These are phyloP conservation scores for Dimargaris cristalligena DNA, from an alignment of 192 early-diverging fungal species.

Conservation along the genomic window DNA sequence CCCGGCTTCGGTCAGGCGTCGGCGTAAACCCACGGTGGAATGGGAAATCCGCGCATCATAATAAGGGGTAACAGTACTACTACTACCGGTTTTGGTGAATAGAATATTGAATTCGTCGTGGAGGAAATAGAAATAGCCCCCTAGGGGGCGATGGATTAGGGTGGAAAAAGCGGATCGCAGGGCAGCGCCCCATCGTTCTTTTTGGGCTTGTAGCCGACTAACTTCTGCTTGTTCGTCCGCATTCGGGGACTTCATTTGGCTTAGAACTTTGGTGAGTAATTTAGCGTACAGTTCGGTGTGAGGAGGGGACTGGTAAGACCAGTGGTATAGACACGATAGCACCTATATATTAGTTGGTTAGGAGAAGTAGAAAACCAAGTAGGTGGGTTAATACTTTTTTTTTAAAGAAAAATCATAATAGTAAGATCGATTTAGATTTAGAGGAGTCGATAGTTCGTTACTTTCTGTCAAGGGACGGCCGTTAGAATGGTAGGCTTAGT, in stretches of 20 bases:
- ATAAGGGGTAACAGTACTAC: background rate
- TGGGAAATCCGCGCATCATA: background rate
- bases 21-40: background rate
- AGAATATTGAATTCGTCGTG: background rate
- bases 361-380: too few relatives aligned
- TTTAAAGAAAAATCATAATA: too few relatives aligned
- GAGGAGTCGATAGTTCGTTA: too few relatives aligned
- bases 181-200: background rate
- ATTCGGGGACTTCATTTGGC: background rate
- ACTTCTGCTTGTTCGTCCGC: background rate
- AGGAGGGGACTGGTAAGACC: background rate
- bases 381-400: too few relatives aligned
- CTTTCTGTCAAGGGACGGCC: too few relatives aligned
- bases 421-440: too few relatives aligned
- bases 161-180: background rate
- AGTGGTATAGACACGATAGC: background rate
- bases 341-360: too few relatives aligned
- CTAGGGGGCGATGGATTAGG: background rate
- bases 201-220: background rate
- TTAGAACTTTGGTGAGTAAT: background rate
- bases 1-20: background rate
- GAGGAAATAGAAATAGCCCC: background rate
- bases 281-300: background rate
- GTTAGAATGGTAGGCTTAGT: too few relatives aligned
- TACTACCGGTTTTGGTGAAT: background rate